phyloP scores from a whole-genome alignment of 176 grass and related monocot species.

The Ensete glaucum region DNA sequence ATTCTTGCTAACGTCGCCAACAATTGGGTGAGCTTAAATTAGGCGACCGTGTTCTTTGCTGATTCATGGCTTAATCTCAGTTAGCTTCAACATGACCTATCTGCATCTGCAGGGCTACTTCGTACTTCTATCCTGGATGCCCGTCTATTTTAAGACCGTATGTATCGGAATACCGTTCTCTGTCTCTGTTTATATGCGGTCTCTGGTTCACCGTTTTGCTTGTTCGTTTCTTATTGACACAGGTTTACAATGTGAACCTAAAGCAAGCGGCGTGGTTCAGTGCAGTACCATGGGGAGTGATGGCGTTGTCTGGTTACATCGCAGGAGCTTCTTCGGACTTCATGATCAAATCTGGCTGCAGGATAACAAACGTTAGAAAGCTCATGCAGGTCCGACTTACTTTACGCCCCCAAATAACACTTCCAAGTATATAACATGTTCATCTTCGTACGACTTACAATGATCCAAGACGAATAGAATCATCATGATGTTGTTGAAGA shows the following conservation, averaged over 20 bases:
- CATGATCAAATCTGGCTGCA: slow-evolving; percentile 59
- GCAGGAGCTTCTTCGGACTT: slow-evolving; percentile 81
- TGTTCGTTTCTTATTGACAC: slow-evolving; percentile 18
- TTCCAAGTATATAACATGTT: background rate
- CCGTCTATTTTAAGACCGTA: slow-evolving; percentile 91
- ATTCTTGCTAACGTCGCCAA: slow-evolving; percentile 88
- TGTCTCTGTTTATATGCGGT: background rate
- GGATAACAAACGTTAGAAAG: slow-evolving; percentile 43
- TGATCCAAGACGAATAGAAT: background rate
- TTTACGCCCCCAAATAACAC: background rate
- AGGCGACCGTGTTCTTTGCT: background rate
- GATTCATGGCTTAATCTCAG: background rate
- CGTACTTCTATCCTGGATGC: slow-evolving; percentile 90
- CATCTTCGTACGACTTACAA: background rate
- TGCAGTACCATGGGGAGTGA: slow-evolving; percentile 77
- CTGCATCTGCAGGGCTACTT: slow-evolving; percentile 67
- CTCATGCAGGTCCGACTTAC: slow-evolving; percentile 57
- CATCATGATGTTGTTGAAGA: background rate
- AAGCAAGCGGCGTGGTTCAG: slow-evolving; percentile 99
- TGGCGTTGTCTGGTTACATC: slow-evolving; percentile 80
- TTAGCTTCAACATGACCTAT: background rate
- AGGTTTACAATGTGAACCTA: slow-evolving; percentile 85
- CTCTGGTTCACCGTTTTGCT: background rate
- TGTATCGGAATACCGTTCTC: slow-evolving; percentile 15
- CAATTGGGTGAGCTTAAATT: slow-evolving; percentile 70